phyloP scores from a whole-genome alignment of 805 yeast species.

The Wickerhamiella vanderwaltii region DNA sequence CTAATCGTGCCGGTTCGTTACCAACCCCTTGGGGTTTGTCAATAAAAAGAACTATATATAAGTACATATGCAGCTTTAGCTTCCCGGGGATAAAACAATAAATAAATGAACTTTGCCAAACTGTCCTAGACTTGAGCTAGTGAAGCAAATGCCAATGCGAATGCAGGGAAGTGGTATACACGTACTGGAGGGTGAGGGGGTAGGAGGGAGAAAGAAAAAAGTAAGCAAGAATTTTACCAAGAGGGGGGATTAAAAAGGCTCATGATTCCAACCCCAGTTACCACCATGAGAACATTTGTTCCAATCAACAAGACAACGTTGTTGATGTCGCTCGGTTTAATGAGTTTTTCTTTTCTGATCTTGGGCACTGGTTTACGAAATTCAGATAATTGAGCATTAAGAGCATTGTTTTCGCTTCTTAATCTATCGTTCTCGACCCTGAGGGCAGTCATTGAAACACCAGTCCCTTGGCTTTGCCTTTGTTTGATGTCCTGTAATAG shows the following conservation, averaged over 20 bases:
- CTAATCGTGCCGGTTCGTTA: no score
- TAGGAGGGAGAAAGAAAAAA: no score
- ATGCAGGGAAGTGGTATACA: no score
- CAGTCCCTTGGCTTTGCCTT: slow-evolving; percentile 17
- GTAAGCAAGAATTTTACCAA: no score
- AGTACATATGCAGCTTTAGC: no score
- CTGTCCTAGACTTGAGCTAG: no score
- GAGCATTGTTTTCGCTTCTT: slow-evolving; percentile 16
- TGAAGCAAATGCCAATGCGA: no score
- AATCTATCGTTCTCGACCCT: slow-evolving; percentile 22
- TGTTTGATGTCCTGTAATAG: slow-evolving; percentile 24
- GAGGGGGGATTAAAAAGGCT: slow-evolving; percentile 22
- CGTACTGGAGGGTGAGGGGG: no score
- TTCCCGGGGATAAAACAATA: no score
- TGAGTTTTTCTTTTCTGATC: slow-evolving; percentile 7
- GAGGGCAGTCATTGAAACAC: slow-evolving; percentile 26
- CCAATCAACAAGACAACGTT: slow-evolving; percentile 18
- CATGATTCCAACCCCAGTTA: slow-evolving; percentile 22
- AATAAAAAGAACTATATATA: neutral
- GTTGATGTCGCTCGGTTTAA: slow-evolving; percentile 14
- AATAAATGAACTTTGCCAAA: no score
- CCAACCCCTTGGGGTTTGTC: no score
- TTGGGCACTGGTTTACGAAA: slow-evolving; percentile 8
- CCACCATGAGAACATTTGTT: slow-evolving; percentile 19
- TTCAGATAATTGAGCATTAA: slow-evolving; percentile 10